A percentile compares a stretch with the other conserved stretches of the same genome.
phyloP scores from a whole-genome alignment of 371 early-diverging fungal species.

The Rhizomucor pusillus region DNA sequence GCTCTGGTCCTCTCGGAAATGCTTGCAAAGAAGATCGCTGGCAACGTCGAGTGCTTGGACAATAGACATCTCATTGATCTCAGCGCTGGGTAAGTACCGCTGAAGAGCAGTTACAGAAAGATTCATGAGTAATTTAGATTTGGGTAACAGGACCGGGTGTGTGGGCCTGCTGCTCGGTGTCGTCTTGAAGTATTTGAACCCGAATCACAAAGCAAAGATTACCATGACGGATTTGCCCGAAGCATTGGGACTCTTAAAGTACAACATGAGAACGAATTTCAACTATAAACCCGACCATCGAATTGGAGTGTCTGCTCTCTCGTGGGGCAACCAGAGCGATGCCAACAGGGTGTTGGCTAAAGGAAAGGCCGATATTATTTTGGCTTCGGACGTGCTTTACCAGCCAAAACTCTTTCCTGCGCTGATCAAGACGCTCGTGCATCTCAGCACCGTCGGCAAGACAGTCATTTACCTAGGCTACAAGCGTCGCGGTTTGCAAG shows the following conservation, averaged over 20 bases:
- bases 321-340: slow-evolving; percentile 28
- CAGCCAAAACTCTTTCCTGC: slow-evolving; percentile 33
- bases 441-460: slow-evolving; percentile 27
- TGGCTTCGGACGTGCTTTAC: slow-evolving; percentile 61
- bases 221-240: slow-evolving; percentile 43
- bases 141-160: slow-evolving; percentile 37
- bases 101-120: no score
- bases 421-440: slow-evolving; percentile 41
- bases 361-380: slow-evolving; percentile 36
- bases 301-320: slow-evolving; percentile 21
- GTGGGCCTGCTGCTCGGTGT: slow-evolving; percentile 37
- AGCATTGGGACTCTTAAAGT: slow-evolving; percentile 31
- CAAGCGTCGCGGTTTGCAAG: slow-evolving; percentile 48
- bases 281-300: slow-evolving; percentile 7
- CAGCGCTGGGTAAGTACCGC: slow-evolving; percentile 37
- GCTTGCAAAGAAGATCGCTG: slow-evolving; percentile 30
- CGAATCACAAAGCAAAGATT: background rate
- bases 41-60: slow-evolving; percentile 20
- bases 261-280: slow-evolving; percentile 29
- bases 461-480: slow-evolving; percentile 54
- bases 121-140: no score
- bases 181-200: slow-evolving; percentile 14
- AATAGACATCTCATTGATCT: slow-evolving; percentile 43
- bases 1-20: slow-evolving; percentile 49
- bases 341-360: slow-evolving; percentile 9